Base-by-base conservation (phyloP, 306 rosid genomes). In the Quercus robur region DNA sequence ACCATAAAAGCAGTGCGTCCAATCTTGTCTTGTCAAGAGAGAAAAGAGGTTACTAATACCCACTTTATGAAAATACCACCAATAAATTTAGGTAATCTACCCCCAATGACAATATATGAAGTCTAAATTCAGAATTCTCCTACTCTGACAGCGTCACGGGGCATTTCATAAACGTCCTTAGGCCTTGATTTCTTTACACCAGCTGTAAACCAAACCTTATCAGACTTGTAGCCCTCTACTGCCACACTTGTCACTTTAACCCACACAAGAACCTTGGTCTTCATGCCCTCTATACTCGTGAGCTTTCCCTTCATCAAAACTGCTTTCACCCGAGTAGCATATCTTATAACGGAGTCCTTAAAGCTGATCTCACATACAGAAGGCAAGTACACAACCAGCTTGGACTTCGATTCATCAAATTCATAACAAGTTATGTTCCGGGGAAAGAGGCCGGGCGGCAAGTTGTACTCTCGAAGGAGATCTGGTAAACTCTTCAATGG, bases 191-290 rank as follows among this genome's bases (percentile, higher is more conserved):
- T 95, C 98, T 93, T 95, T 3, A 95, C 91, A 20, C 97, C 94
- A 10, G 98, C 99, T 5, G 97, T 95, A 31, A 95, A 81, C 94
- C 98, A 95, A 57, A 95, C 81, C 86, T 90, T 89, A 49, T 93
- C 97, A 21, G 99, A 93, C 86, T 95, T 95, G 81, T 89, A 85
- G 78, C 95, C 91, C 54, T 95, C 99, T 25, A 95, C 81, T 21
- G 89, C 78, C 79, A 93, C 94, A 71, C 80, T 83, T 63, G 97
- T 95, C 75, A 95, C 91, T 87, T 90, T 95, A 56, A 91, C 99
- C 99, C 98, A 95, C n/a, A 93, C 97, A 2, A 95, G 84, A 54
- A 86, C 97, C 85, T 95, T 93, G 0, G 98, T 95, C 86, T 95
- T 95, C 99, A 93, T 89, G 81, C 99, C 99, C 74, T 93, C 99